Evolutionary conservation across 768 basidiomycete species (phyloP).

Genomic region (Boletus sp.): DNA sequence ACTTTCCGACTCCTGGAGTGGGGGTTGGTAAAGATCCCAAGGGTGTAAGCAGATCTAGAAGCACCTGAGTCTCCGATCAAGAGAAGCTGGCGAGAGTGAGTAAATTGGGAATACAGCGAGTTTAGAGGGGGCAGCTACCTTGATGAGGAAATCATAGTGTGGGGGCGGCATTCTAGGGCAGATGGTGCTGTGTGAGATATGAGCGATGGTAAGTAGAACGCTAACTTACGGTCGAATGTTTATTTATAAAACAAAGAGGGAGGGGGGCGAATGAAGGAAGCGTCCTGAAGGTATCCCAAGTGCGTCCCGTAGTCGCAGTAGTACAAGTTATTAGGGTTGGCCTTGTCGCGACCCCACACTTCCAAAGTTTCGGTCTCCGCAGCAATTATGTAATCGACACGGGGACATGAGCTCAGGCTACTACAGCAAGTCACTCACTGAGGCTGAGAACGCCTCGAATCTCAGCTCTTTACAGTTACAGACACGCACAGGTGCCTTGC

Average conservation of each 20-base stretch:
- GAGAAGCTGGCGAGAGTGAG: conserved; percentile 57
- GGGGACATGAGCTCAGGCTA: no score
- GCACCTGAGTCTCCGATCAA: conserved; percentile 95
- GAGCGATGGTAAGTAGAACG: not conserved
- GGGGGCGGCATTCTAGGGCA: conserved; percentile 69
- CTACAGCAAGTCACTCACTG: not conserved
- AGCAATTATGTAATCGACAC: conserved; percentile 17
- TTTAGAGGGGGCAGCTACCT: conserved; percentile 43
- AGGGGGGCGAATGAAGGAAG: no score
- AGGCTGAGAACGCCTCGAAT: not conserved
- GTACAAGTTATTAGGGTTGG: no score
- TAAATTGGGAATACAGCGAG: not conserved
- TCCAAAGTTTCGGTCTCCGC: conserved; percentile 16
- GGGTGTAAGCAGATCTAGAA: not conserved
- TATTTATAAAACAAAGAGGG: no score
- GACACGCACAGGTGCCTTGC: not conserved
- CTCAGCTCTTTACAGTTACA: not conserved
- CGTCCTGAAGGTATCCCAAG: no score
- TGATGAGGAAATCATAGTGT: conserved; percentile 98
- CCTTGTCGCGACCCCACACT: no score
- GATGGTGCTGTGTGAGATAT: not conserved
- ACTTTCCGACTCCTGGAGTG: conserved; percentile 86
- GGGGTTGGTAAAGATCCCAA: conserved; percentile 10
- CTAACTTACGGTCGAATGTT: not conserved
- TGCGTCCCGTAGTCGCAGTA: no score